phyloP scores from a whole-genome alignment of 208 protist species.

The Acanthamoeba healyi region DNA sequence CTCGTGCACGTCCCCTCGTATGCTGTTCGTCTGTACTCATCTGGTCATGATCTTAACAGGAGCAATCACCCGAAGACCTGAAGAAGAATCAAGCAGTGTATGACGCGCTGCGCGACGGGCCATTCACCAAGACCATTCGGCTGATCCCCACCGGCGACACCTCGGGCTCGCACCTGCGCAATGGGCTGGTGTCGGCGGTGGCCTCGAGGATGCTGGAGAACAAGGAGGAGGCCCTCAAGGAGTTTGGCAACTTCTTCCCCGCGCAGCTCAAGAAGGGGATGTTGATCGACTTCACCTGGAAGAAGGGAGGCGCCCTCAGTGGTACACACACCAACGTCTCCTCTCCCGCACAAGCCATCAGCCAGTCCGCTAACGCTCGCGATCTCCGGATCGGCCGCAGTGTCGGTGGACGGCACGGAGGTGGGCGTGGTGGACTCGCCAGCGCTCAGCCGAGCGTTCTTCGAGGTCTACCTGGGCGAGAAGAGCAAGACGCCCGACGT shows the following conservation, averaged over 20 bases:
- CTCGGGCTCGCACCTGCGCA: constrained; percentile 55
- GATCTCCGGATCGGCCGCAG: background rate
- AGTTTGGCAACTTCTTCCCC: constrained; percentile 59
- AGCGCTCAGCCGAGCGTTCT: constrained; percentile 51
- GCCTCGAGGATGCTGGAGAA: background rate
- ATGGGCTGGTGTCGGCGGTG: constrained; percentile 55
- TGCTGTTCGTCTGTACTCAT: no score
- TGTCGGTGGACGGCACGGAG: constrained; percentile 34
- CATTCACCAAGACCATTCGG: constrained; percentile 25
- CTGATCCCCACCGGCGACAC: constrained; percentile 66
- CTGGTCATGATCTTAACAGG: background rate
- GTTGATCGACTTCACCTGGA: constrained; percentile 63
- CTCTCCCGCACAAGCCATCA: background rate
- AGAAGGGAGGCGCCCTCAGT: background rate
- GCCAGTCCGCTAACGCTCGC: no score
- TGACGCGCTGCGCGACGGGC: constrained; percentile 22
- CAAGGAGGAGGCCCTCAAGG: constrained; percentile 41
- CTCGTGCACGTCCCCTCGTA: background rate
- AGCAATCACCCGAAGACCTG: constrained; percentile 10
- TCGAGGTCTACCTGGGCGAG: constrained; percentile 59
- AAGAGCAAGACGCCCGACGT: constrained; percentile 47
- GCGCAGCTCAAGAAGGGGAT: constrained; percentile 61
- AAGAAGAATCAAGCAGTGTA: constrained; percentile 59
- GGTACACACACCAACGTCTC: background rate
- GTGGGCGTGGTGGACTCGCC: constrained; percentile 33